phyloP scores from a whole-genome alignment of 345 rosid species.

The Abelmoschus esculentus region DNA sequence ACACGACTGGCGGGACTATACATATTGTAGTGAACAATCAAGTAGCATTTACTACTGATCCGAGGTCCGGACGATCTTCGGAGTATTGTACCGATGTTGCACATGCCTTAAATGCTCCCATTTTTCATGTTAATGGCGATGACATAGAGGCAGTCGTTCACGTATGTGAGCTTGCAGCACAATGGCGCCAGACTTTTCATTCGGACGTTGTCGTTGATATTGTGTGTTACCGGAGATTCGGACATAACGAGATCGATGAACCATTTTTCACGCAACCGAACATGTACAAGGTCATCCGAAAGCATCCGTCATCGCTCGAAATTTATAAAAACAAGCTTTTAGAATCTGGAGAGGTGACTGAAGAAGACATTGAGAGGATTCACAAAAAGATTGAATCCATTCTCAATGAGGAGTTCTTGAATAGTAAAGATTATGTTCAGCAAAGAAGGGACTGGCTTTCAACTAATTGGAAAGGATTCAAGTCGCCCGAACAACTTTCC shows the following conservation, averaged over 20 bases:
- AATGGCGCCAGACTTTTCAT: slow-evolving; percentile 84
- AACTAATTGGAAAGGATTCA: background rate
- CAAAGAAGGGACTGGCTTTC: background rate
- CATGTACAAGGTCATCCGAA: slow-evolving; percentile 56
- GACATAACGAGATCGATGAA: slow-evolving; percentile 80
- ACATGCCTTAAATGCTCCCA: slow-evolving; percentile 74
- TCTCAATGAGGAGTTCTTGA: background rate
- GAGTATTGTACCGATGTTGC: slow-evolving; percentile 88
- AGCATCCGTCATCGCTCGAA: background rate
- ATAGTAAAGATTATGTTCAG: background rate
- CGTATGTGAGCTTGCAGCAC: slow-evolving; percentile 78
- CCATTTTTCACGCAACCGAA: slow-evolving; percentile 80
- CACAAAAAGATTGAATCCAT: background rate
- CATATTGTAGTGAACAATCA: slow-evolving; percentile 85
- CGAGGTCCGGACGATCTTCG: slow-evolving; percentile 69
- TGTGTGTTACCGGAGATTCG: slow-evolving; percentile 72
- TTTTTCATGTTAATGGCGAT: slow-evolving; percentile 73
- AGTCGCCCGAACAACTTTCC: background rate
- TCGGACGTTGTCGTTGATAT: slow-evolving; percentile 78
- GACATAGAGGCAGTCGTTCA: slow-evolving; percentile 75
- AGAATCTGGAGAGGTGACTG: background rate
- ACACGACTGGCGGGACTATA: slow-evolving; percentile 70
- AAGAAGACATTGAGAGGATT: background rate
- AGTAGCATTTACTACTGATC: slow-evolving; percentile 87
- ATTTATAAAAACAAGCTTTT: background rate